Evolutionary conservation across 2,329 filamentous ascomycete genomes (phyloP).

Genomic region (Annulohypoxylon truncatum): DNA sequence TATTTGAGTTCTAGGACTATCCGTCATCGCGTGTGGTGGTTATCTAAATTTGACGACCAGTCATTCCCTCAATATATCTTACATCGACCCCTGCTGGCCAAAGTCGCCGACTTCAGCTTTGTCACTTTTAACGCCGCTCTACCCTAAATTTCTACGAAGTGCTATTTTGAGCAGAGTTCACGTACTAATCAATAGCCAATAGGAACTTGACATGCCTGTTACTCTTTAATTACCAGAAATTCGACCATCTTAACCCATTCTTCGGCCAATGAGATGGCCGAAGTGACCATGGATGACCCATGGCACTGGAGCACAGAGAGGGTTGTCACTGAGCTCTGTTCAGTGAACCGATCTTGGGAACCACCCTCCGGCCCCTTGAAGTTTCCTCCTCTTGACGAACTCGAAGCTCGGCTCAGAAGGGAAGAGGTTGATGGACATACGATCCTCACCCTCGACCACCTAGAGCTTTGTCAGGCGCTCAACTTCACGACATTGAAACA

Average conservation of each 20-base stretch:
- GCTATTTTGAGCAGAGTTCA: background rate
- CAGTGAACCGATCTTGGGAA: slow-evolving; percentile 61
- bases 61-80: background rate
- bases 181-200: background rate
- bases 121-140: background rate
- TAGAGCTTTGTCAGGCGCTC: slow-evolving; percentile 64
- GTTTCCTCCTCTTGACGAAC: slow-evolving; percentile 62
- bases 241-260: background rate
- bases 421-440: slow-evolving; percentile 74
- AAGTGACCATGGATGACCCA: slow-evolving; percentile 67
- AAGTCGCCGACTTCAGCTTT: background rate
- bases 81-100: background rate
- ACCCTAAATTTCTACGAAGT: background rate
- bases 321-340: slow-evolving; percentile 74
- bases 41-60: background rate
- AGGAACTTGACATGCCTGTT: background rate
- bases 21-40: background rate
- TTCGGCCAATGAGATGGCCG: slow-evolving; percentile 15
- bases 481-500: slow-evolving; percentile 68
- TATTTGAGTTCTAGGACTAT: background rate
- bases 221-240: background rate
- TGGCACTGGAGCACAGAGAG: slow-evolving; percentile 77
- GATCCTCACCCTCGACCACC: slow-evolving; percentile 68
- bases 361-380: slow-evolving; percentile 50
- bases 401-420: slow-evolving; percentile 68